phyloP scores from a whole-genome alignment of 73 alveolate genomes.

The Blepharisma japonicum region DNA sequence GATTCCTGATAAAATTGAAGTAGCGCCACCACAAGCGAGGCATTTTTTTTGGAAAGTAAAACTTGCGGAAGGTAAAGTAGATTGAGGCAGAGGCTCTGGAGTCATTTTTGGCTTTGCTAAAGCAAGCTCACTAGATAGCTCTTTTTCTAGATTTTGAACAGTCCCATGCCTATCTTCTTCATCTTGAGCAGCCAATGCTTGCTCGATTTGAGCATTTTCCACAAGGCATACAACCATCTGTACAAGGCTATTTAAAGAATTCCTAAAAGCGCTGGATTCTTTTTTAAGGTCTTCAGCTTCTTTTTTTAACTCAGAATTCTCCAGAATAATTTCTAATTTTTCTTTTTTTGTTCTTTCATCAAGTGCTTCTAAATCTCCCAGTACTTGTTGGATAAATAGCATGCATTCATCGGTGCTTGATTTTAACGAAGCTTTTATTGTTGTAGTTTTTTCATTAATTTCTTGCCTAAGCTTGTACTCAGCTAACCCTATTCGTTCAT shows the following conservation, averaged over 20 bases:
- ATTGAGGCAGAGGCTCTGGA: not conserved
- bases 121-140: not conserved
- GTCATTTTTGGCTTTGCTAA: not conserved
- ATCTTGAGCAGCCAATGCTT: constrained; percentile 18
- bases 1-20: not conserved
- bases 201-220: constrained; percentile 27
- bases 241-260: not conserved
- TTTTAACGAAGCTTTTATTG: not conserved
- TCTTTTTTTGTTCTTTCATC: not conserved
- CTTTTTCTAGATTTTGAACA: not conserved
- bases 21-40: constrained; percentile 10
- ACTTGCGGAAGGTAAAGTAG: not conserved
- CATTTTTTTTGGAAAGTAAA: constrained; percentile 12
- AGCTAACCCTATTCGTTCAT: not conserved
- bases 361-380: not conserved
- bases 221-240: constrained; percentile 23
- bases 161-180: constrained; percentile 1
- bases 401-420: not conserved
- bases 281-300: not conserved
- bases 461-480: not conserved
- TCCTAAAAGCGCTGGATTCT: not conserved
- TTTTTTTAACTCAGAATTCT: not conserved
- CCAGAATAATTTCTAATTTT: not conserved
- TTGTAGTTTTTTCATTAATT: not conserved
- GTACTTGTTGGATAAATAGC: not conserved